These are phyloP conservation scores for Citrus hindsii DNA, from an alignment of 345 rosid genomes.

Conservation along the genomic window DNA sequence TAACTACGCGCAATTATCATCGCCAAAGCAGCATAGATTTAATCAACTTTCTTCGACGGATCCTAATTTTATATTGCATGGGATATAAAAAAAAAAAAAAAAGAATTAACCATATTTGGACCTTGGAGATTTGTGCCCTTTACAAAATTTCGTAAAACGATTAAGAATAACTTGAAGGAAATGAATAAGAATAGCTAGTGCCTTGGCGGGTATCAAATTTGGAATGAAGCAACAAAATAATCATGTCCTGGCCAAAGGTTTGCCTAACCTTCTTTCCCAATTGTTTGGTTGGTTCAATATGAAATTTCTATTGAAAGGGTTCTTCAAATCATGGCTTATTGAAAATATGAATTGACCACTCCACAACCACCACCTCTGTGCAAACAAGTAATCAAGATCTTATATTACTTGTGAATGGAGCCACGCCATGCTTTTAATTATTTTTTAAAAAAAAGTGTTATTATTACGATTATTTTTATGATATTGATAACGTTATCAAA, in stretches of 20 bases:
- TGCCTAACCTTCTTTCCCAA: background rate
- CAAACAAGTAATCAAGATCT: background rate
- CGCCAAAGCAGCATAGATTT: background rate
- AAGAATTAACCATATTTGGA: too few relatives aligned
- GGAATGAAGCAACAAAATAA: background rate
- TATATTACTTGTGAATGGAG: background rate
- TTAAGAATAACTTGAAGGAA: background rate
- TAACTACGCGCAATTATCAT: background rate
- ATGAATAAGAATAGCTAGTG: background rate
- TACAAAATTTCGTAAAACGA: too few relatives aligned
- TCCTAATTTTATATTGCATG: background rate
- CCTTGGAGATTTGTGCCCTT: too few relatives aligned
- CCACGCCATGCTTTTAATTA: background rate
- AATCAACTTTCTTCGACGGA: background rate
- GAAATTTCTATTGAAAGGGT: background rate
- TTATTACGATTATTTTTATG: too few relatives aligned
- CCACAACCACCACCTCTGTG: background rate
- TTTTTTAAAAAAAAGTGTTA: background rate
- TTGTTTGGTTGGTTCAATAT: background rate
- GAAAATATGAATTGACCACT: too few relatives aligned
- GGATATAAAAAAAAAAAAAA: too few relatives aligned
- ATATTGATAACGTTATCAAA: too few relatives aligned
- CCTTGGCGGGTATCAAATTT: background rate
- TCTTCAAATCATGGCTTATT: background rate
- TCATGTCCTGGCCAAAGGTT: background rate